Percentiles rank a stretch among this genome's conserved stretches.
These are phyloP conservation scores for Castanopsis chinensis DNA, from an alignment of 306 rosid genomes.

Conservation along the genomic window DNA sequence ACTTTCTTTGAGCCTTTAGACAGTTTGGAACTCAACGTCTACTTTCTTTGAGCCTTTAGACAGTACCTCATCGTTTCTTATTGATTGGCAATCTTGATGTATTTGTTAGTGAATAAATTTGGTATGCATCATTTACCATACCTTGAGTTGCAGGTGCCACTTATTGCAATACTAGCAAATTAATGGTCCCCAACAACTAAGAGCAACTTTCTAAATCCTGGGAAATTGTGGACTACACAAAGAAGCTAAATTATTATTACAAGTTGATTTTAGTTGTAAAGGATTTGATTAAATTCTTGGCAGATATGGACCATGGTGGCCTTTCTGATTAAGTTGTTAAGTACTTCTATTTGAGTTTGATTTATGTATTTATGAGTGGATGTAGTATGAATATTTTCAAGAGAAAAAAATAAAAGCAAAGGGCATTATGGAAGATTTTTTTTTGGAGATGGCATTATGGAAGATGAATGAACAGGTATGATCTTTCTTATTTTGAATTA, in stretches of 20 bases:
- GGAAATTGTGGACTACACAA: neutral
- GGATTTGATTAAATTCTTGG: neutral
- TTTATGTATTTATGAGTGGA: neutral
- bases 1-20: conserved; percentile 28
- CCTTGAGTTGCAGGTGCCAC: conserved; percentile 3
- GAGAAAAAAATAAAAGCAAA: neutral
- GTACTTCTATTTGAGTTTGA: neutral
- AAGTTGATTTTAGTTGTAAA: neutral
- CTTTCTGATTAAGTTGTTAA: neutral
- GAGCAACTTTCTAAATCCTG: neutral
- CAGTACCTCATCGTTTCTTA: neutral
- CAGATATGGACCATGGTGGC: neutral
- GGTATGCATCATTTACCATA: neutral
- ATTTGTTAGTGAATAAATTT: conserved; percentile 22
- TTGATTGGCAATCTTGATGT: conserved; percentile 10
- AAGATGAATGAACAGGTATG: too few relatives aligned
- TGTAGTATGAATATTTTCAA: neutral
- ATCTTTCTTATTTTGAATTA: too few relatives aligned
- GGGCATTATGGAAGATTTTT: neutral
- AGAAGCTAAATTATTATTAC: neutral
- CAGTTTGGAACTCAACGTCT: conserved; percentile 5
- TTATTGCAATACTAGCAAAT: neutral
- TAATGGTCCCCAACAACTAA: neutral
- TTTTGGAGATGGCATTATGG: neutral
- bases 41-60: conserved; percentile 28